These are phyloP conservation scores for Saccharomycopsis sp. DNA, from an alignment of 805 yeast species.

Conservation along the genomic window DNA sequence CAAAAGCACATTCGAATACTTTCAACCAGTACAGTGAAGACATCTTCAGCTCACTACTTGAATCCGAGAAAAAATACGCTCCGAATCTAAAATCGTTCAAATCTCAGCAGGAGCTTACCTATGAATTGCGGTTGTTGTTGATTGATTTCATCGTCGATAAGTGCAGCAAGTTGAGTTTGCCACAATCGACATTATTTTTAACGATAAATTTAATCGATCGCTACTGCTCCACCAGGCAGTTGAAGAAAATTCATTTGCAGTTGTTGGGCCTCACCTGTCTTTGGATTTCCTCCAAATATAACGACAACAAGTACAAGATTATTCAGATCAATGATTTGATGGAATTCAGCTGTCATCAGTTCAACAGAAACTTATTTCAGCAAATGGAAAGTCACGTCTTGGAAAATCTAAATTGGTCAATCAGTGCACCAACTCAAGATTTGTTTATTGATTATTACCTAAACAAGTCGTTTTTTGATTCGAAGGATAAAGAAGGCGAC, in stretches of 20 bases:
- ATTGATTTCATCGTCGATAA: constrained; percentile 13
- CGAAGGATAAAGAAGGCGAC: background rate
- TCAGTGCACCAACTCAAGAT: constrained; percentile 20
- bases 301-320: constrained; percentile 18
- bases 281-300: constrained; percentile 39
- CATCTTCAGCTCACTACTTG: constrained; percentile 2
- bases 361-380: constrained; percentile 33
- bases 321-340: constrained; percentile 10
- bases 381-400: constrained; percentile 42
- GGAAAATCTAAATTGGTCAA: constrained; percentile 34
- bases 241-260: constrained; percentile 32
- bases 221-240: constrained; percentile 30
- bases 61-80: background rate
- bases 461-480: constrained; percentile 10
- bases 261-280: constrained; percentile 38
- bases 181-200: constrained; percentile 22
- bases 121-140: constrained; percentile 6
- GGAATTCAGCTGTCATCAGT: constrained; percentile 1
- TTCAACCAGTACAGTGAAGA: constrained; percentile 14
- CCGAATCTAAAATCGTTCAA: constrained; percentile 10
- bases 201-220: constrained; percentile 35
- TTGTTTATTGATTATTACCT: constrained; percentile 19
- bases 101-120: constrained; percentile 14
- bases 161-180: background rate
- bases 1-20: constrained; percentile 7